phyloP scores from a whole-genome alignment of 2,329 filamentous ascomycete species.

The Lasiodiplodia gonubiensis region DNA sequence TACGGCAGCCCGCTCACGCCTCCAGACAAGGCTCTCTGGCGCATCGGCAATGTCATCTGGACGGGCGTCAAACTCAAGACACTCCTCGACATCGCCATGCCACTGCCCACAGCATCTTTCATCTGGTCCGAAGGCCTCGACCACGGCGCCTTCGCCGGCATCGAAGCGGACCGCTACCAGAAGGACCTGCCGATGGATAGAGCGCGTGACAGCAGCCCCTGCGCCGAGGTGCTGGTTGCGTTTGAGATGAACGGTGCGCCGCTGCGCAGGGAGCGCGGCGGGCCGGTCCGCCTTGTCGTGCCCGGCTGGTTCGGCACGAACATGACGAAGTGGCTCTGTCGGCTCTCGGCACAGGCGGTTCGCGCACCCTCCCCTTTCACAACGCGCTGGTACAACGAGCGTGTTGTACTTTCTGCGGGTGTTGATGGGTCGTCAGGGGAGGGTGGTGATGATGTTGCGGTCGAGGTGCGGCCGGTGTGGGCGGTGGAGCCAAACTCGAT shows the following conservation, averaged over 20 bases:
- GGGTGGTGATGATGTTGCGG: slow-evolving; percentile 15
- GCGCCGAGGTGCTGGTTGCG: slow-evolving; percentile 38
- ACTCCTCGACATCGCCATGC: slow-evolving; percentile 35
- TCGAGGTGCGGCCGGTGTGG: slow-evolving; percentile 36
- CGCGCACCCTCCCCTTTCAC: slow-evolving; percentile 38
- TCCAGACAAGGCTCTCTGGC: slow-evolving; percentile 38
- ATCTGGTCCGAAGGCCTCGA: slow-evolving; percentile 43
- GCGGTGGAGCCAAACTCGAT: slow-evolving; percentile 39
- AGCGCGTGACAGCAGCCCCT: slow-evolving; percentile 32
- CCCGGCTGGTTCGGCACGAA: slow-evolving; percentile 44
- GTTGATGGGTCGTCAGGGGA: neutral
- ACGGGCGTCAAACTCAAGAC: slow-evolving; percentile 39
- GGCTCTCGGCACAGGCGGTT: slow-evolving; percentile 32
- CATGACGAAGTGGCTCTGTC: slow-evolving; percentile 41
- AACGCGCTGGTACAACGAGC: slow-evolving; percentile 39
- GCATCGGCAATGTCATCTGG: slow-evolving; percentile 46
- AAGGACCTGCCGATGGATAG: slow-evolving; percentile 42
- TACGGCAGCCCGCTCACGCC: slow-evolving; percentile 44
- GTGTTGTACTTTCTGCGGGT: slow-evolving; percentile 16
- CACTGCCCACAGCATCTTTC: slow-evolving; percentile 31
- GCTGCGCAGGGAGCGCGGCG: slow-evolving; percentile 36
- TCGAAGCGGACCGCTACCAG: slow-evolving; percentile 39
- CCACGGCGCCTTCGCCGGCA: slow-evolving; percentile 35
- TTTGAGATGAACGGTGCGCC: slow-evolving; percentile 38
- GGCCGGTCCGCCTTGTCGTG: slow-evolving; percentile 40